phyloP scores from a whole-genome alignment of 345 rosid species.

The Euphorbia tirucalli region DNA sequence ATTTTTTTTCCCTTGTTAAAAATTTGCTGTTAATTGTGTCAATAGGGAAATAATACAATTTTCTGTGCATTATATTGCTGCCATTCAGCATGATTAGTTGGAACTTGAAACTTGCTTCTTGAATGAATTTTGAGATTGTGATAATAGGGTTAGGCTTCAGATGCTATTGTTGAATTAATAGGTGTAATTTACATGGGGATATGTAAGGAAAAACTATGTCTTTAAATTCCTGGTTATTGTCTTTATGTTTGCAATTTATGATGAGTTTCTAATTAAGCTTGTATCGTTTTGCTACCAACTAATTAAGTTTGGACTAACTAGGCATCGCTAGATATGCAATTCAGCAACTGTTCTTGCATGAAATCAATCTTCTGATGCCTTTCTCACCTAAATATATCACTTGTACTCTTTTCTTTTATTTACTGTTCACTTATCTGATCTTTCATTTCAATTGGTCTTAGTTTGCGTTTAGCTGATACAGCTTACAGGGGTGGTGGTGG shows the following conservation, averaged over 20 bases:
- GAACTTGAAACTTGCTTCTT: neutral
- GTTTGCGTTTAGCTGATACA: neutral
- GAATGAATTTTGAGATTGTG: neutral
- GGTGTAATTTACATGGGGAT: neutral
- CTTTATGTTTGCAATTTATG: neutral
- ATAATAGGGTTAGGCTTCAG: neutral
- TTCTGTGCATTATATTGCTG: conserved; percentile 1
- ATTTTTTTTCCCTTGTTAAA: neutral
- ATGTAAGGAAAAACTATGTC: neutral
- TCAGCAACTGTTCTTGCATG: neutral
- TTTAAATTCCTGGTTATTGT: neutral
- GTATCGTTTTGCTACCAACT: no score
- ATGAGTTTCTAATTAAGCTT: neutral
- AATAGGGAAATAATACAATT: conserved; percentile 7
- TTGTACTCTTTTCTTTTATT: neutral
- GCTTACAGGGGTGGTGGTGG: no score
- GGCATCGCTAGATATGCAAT: no score
- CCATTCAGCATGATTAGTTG: neutral
- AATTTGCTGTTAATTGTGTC: neutral
- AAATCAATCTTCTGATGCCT: no score
- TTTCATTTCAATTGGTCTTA: neutral
- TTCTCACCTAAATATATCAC: neutral
- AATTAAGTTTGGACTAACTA: neutral
- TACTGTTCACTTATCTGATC: neutral
- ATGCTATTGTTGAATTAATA: neutral